Base-by-base conservation (phyloP, 2,329 filamentous ascomycete species). In the Knufia petricola region DNA sequence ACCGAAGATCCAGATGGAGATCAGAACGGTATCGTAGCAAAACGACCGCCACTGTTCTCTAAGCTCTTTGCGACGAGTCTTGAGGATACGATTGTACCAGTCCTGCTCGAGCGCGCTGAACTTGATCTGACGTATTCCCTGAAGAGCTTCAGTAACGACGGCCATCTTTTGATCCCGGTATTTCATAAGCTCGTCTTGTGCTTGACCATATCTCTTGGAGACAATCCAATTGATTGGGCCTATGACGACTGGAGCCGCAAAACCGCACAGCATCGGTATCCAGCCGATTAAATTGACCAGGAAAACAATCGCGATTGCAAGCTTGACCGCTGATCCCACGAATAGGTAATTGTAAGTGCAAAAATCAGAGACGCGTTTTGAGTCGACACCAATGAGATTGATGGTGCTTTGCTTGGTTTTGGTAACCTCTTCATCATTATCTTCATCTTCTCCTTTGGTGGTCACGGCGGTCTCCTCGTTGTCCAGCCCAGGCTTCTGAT, bases 71-170 rank as follows among this genome's bases (percentile, higher is more conserved):
- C 81, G 75, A 59, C 86, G 73, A 6, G 81, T 77, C 52, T 74
- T 64, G 52, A 73, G 65, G 61, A 92, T 85, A 52, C 81, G 84
- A 13, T 73, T 70, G 61, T 87, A 79, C 85, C 86, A 90, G 56
- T 85, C 78, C 17, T 70, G 67, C 63, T 90, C 86, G 1, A 87
- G 66, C 1, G 85, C 85, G 0, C 84, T 84, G 57, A 90, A 88
- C 60, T 92, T 92, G 67, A 92, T 87, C 63, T 92, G 86, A 1
- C 85, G 78, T 54, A 90, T 89, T 6, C 85, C 85, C 57, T 85
- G 77, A 1, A 92, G 67, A 0, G 82, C 84, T 63, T 92, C 85
- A 1, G 84, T 85, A 24, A 92, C 75, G 12, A 88, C 76, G 0
- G 76, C 81, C 66, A 88, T 74, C 64, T 89, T 90, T 48, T 79